Conservation (phyloP, 1,284 basidiomycete species). For the Caloboletus firmus region DNA sequence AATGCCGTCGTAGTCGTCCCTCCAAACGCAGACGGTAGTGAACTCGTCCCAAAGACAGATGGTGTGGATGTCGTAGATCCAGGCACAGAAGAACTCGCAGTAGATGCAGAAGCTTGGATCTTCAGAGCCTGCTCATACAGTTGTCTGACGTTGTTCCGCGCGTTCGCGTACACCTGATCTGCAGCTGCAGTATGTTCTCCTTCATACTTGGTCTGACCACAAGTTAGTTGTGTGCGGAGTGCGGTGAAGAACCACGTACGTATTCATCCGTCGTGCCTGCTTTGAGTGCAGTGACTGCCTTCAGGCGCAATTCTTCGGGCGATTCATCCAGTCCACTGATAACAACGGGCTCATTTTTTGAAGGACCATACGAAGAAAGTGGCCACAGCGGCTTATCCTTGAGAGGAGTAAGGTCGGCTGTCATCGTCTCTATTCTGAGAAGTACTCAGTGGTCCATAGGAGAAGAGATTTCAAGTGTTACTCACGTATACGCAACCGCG, state of each 20-base stretch:
- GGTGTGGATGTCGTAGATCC: slow-evolving; percentile 29
- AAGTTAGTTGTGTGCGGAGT: neutral
- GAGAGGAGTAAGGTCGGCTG: slow-evolving; percentile 56
- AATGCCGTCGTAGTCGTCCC: slow-evolving; percentile 33
- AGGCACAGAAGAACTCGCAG: slow-evolving; percentile 8
- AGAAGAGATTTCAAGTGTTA: slow-evolving; percentile 12
- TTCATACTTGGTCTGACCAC: slow-evolving; percentile 57
- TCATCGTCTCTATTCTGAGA: slow-evolving; percentile 58
- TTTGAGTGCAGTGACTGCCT: slow-evolving; percentile 59
- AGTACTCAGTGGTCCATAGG: slow-evolving; percentile 8
- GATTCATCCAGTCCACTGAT: slow-evolving; percentile 72
- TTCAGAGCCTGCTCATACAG: slow-evolving; percentile 54
- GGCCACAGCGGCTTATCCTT: slow-evolving; percentile 79
- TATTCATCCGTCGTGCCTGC: slow-evolving; percentile 66
- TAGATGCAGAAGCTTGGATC: slow-evolving; percentile 8
- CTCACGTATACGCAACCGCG: slow-evolving; percentile 45
- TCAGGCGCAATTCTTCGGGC: slow-evolving; percentile 78
- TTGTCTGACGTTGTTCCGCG: slow-evolving; percentile 48
- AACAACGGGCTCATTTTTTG: slow-evolving; percentile 73
- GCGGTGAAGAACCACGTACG: slow-evolving; percentile 32
- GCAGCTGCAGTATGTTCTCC: slow-evolving; percentile 43
- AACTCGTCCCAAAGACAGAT: slow-evolving; percentile 19
- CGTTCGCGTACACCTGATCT: slow-evolving; percentile 45
- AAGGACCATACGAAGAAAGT: slow-evolving; percentile 78
- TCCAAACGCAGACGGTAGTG: slow-evolving; percentile 37